phyloP scores from a whole-genome alignment of 495 filamentous ascomycete genomes.

The Penicillium longicatenatum region DNA sequence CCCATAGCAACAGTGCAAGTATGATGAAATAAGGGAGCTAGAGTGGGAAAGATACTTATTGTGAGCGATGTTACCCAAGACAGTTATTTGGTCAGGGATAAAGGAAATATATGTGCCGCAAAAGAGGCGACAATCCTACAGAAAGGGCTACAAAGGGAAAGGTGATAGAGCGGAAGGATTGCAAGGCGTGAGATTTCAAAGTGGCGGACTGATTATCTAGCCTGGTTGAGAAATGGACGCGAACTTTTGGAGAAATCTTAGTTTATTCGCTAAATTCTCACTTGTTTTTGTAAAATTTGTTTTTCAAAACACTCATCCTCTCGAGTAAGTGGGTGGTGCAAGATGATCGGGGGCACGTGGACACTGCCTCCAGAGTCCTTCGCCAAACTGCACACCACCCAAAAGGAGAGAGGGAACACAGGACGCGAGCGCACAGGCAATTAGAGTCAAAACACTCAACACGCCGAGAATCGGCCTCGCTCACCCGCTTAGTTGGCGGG shows the following conservation, averaged over 20 bases:
- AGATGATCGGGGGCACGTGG: no score
- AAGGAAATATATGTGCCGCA: neutral
- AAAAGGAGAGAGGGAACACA: neutral
- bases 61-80: no score
- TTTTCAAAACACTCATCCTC: neutral
- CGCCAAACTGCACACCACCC: no score
- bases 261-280: neutral
- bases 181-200: neutral
- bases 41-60: no score
- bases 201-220: neutral
- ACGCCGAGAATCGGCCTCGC: neutral
- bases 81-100: neutral
- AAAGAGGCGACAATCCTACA: no score
- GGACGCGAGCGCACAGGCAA: no score
- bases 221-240: neutral
- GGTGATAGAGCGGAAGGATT: neutral
- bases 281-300: neutral
- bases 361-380: no score
- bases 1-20: no score
- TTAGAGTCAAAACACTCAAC: neutral
- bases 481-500: neutral
- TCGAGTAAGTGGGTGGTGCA: no score
- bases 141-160: neutral
- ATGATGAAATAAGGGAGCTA: no score
- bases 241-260: neutral